Conservation (phyloP, 2,329 filamentous ascomycete species). For the Cyclaneusma minus region DNA sequence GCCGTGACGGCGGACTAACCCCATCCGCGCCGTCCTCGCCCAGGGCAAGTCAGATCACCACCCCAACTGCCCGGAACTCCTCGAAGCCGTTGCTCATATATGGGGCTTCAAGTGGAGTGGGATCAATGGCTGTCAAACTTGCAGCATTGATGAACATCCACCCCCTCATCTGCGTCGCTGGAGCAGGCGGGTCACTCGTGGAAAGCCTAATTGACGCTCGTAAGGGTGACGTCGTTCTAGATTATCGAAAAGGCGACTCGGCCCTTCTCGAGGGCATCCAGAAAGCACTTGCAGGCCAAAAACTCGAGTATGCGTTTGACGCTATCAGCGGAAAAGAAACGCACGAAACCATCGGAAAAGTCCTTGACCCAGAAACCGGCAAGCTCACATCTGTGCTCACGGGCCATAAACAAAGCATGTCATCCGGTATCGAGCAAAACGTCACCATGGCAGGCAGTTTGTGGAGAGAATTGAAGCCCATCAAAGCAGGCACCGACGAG, state of each 20-base stretch:
- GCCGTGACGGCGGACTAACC: no score
- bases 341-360: no score
- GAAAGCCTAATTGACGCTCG: conserved; percentile 28
- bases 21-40: no score
- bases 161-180: conserved; percentile 41
- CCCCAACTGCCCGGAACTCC: conserved; percentile 5
- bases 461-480: no score
- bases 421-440: no score
- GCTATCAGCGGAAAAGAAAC: conserved; percentile 10
- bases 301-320: conserved; percentile 12
- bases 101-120: conserved; percentile 34
- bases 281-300: conserved; percentile 8
- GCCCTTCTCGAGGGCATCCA: conserved; percentile 20
- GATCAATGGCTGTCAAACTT: conserved; percentile 41
- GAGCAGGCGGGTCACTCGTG: conserved; percentile 29
- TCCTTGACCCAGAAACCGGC: no score
- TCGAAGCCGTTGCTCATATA: conserved; percentile 31
- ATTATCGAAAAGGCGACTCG: conserved; percentile 35
- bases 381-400: no score
- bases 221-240: conserved; percentile 37
- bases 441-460: no score
- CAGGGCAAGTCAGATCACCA: conserved; percentile 5
- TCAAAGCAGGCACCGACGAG: no score
- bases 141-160: conserved; percentile 30
- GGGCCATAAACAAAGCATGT: no score